phyloP scores from a whole-genome alignment of 1,284 basidiomycete species.

The Ustilago vetiveriae region DNA sequence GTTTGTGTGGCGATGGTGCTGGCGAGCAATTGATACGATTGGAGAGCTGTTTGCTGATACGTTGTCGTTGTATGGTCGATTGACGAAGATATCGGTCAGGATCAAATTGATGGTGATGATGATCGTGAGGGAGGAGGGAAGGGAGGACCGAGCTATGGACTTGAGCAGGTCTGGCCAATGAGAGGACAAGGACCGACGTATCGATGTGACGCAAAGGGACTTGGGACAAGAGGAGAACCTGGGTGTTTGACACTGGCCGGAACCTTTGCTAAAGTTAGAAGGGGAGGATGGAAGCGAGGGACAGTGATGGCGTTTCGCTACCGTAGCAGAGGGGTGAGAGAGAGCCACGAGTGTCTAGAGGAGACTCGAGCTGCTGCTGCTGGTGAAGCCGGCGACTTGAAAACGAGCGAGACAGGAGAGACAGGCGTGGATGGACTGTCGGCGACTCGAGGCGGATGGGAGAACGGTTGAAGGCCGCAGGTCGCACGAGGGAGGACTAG shows the following conservation, averaged over 20 bases:
- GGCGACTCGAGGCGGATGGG: slow-evolving; percentile 10
- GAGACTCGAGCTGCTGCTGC: too few species aligned
- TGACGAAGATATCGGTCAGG: not conserved
- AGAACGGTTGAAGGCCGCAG: slow-evolving; percentile 16
- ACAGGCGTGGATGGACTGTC: slow-evolving; percentile 1
- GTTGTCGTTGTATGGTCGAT: slow-evolving; percentile 3
- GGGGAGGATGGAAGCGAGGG: slow-evolving; percentile 17
- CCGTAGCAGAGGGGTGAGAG: not conserved
- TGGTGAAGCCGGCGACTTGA: slow-evolving; percentile 4
- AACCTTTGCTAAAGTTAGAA: slow-evolving; percentile 6
- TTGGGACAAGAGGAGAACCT: slow-evolving; percentile 10
- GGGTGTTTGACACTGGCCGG: slow-evolving; percentile 11
- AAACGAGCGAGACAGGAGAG: not conserved
- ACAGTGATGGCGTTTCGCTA: slow-evolving; percentile 19
- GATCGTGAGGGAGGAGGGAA: not conserved
- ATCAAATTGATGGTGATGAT: slow-evolving; percentile 4
- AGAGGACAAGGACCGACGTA: not conserved
- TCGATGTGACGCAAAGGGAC: slow-evolving; percentile 9
- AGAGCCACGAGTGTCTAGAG: slow-evolving; percentile 16
- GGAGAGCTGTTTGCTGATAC: not conserved
- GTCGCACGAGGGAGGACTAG: not conserved
- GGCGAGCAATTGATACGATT: not conserved
- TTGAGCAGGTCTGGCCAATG: not conserved
- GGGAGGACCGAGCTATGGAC: not conserved
- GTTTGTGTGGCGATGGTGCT: not conserved